These are phyloP conservation scores for Cenococcum geophilum DNA, from an alignment of 495 filamentous ascomycete species.

Conservation along the genomic window DNA sequence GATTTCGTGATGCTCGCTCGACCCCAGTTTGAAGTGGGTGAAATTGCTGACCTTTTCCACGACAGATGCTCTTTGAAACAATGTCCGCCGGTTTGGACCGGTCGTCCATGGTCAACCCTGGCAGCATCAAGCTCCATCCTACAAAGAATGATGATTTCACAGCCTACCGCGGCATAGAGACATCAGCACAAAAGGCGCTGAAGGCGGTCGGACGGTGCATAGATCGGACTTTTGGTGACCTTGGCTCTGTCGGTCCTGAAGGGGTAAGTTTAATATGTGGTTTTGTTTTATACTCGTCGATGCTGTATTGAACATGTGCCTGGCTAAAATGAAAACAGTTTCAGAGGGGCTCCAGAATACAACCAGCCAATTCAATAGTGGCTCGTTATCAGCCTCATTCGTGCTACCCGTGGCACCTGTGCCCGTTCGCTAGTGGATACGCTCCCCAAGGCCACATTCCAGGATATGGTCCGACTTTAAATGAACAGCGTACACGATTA, in stretches of 20 bases:
- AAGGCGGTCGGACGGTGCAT: background rate
- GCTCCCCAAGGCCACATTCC: background rate
- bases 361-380: background rate
- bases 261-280: background rate
- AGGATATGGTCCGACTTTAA: background rate
- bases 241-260: background rate
- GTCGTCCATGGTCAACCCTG: background rate
- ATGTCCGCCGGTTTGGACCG: background rate
- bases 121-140: conserved; percentile 3
- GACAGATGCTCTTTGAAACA: conserved; percentile 5
- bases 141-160: conserved; percentile 5
- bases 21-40: no score
- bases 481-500: background rate
- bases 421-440: background rate
- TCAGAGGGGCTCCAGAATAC: background rate
- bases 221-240: background rate
- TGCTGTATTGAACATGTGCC: no score
- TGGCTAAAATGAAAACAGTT: background rate
- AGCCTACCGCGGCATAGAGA: background rate
- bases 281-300: background rate
- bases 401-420: conserved; percentile 1
- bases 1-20: background rate
- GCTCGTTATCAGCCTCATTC: background rate
- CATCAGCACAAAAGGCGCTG: conserved; percentile 2
- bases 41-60: background rate